phyloP scores from a whole-genome alignment of 2,329 filamentous ascomycete genomes.

The Sclerotinia glacialis region DNA sequence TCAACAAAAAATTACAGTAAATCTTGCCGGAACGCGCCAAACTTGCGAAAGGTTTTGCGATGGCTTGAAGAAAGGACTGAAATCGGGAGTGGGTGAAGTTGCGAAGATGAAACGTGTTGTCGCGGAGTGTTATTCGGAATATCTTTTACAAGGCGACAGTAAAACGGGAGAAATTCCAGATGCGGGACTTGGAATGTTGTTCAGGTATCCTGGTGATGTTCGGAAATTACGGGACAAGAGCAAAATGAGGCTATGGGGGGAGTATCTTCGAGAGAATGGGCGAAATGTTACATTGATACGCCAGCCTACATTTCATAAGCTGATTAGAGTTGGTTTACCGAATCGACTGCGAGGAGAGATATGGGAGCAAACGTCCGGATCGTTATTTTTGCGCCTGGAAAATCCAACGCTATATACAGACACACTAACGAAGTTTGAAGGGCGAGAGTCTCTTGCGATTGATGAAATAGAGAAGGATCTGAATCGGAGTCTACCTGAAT shows the following conservation, averaged over 20 bases:
- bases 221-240: conserved; percentile 91
- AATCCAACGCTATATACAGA: conserved; percentile 81
- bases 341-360: conserved; percentile 91
- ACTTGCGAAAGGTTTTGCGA: conserved; percentile 96
- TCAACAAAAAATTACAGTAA: conserved; percentile 86
- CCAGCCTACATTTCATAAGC: conserved; percentile 95
- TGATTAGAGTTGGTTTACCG: conserved; percentile 91
- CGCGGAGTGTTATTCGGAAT: conserved; percentile 87
- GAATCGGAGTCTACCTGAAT: conserved; percentile 93
- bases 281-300: conserved; percentile 88
- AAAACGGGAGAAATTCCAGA: conserved; percentile 72
- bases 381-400: conserved; percentile 82
- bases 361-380: conserved; percentile 93
- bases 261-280: conserved; percentile 94
- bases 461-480: conserved; percentile 99
- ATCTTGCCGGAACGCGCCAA: conserved; percentile 83
- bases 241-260: conserved; percentile 96
- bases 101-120: conserved; percentile 79
- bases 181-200: conserved; percentile 87
- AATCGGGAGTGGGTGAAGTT: conserved; percentile 83
- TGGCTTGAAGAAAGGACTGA: conserved; percentile 83
- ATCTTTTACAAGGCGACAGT: conserved; percentile 63
- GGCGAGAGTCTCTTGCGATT: conserved; percentile 87
- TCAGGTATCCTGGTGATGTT: conserved; percentile 91
- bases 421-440: conserved; percentile 78